Percentiles rank a stretch among this genome's conserved stretches.
These are phyloP conservation scores for Penicillium sp. DNA, from an alignment of 2,329 filamentous ascomycete species.

Conservation along the genomic window DNA sequence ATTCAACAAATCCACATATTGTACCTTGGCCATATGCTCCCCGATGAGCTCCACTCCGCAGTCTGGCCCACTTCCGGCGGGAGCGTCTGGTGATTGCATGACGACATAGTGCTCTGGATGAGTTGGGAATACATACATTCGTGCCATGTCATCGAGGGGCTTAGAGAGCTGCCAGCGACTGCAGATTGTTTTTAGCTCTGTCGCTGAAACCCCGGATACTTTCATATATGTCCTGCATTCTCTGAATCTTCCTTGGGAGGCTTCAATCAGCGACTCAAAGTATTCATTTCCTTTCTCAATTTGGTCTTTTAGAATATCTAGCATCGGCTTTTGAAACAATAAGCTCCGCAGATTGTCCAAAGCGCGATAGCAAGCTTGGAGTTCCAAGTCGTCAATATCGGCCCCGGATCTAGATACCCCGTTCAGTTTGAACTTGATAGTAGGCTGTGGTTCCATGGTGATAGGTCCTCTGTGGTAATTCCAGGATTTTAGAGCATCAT, in stretches of 20 bases:
- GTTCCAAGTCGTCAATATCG: not conserved
- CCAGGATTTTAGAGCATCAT: not conserved
- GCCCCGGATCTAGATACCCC: not conserved
- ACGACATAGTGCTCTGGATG: slow-evolving; percentile 6
- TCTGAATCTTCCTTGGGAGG: not conserved
- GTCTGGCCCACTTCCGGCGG: not conserved
- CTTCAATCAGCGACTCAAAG: slow-evolving; percentile 2
- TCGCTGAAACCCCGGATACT: not conserved
- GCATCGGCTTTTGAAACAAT: slow-evolving; percentile 3
- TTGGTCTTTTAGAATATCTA: not conserved
- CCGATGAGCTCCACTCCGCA: slow-evolving; percentile 7
- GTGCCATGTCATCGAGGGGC: slow-evolving; percentile 1
- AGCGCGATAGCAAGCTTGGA: slow-evolving; percentile 4
- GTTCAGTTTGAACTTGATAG: slow-evolving; percentile 5
- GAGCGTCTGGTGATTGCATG: not conserved
- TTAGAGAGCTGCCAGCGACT: slow-evolving; percentile 2
- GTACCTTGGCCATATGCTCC: slow-evolving; percentile 5
- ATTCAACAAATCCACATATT: not conserved
- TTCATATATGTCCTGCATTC: slow-evolving; percentile 4
- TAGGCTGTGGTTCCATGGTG: not conserved
- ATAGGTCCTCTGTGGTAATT: not conserved
- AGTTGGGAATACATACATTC: slow-evolving; percentile 2
- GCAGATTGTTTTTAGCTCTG: not conserved
- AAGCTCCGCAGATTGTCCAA: slow-evolving; percentile 4
- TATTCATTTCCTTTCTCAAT: slow-evolving; percentile 4